Percentiles rank a stretch among this genome's conserved stretches.
phyloP scores from a whole-genome alignment of 257 asterid species.

The Orobanche coerulescens region DNA sequence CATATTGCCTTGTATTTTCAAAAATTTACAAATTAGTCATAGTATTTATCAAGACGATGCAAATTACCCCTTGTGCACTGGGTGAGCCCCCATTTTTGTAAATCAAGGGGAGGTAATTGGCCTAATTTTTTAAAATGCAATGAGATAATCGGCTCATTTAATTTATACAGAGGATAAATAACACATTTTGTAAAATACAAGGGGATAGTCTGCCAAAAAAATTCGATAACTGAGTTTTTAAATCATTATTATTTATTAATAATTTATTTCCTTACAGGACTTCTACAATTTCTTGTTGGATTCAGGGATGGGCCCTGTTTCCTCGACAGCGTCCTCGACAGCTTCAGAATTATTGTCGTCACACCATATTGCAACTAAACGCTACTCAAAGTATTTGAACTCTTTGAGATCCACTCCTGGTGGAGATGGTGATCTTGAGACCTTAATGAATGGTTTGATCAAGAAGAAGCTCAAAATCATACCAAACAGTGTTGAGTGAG shows the following conservation, averaged over 20 bases:
- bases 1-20: too few species aligned
- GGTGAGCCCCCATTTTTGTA: too few species aligned
- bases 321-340: slow-evolving; percentile 44
- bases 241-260: not conserved
- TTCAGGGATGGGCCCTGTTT: slow-evolving; percentile 57
- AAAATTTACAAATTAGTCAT: too few species aligned
- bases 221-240: too few species aligned
- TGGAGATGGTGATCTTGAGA: slow-evolving; percentile 43
- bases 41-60: too few species aligned
- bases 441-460: slow-evolving; percentile 67
- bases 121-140: too few species aligned
- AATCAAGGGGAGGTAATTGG: too few species aligned
- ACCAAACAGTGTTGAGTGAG: slow-evolving; percentile 56
- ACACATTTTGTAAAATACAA: too few species aligned
- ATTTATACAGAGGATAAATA: too few species aligned
- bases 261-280: slow-evolving; percentile 36
- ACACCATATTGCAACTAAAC: slow-evolving; percentile 24
- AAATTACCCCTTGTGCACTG: too few species aligned
- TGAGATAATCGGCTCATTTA: too few species aligned
- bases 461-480: slow-evolving; percentile 72
- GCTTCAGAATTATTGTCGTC: not conserved
- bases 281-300: slow-evolving; percentile 87
- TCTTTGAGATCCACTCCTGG: slow-evolving; percentile 43
- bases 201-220: too few species aligned
- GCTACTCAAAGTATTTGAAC: slow-evolving; percentile 61